Evolutionary conservation across 208 protist genomes (phyloP).

Genomic region (Leishmania martiniquensis): DNA sequence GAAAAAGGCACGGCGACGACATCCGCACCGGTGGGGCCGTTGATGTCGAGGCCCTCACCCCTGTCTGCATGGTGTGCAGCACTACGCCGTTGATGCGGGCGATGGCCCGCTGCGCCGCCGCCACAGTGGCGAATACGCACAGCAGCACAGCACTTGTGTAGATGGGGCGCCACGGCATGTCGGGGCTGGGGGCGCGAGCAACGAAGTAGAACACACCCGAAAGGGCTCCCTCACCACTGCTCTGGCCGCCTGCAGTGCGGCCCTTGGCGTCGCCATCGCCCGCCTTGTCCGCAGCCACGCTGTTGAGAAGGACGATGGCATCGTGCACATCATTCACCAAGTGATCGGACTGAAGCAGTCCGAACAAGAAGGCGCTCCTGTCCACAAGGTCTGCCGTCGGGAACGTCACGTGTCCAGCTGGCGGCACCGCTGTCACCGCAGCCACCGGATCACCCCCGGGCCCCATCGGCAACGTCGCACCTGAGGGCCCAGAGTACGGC

Average conservation of each 20-base stretch:
- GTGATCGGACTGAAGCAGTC: slow-evolving; percentile 18
- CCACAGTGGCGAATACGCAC: slow-evolving; percentile 17
- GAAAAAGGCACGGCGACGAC: slow-evolving; percentile 1
- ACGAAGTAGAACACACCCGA: slow-evolving; percentile 27
- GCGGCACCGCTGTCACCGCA: not conserved
- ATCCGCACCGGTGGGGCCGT: not conserved
- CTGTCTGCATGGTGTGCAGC: not conserved
- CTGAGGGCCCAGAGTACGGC: not conserved
- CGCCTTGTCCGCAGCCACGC: not conserved
- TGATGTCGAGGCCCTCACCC: not conserved
- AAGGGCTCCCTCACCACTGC: slow-evolving; percentile 2
- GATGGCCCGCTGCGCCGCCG: slow-evolving; percentile 17
- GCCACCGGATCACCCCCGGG: not conserved
- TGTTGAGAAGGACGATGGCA: slow-evolving; percentile 19
- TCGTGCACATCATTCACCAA: slow-evolving; percentile 29
- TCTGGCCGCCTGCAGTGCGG: not conserved
- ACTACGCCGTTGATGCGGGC: not conserved
- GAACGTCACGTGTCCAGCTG: slow-evolving; percentile 1
- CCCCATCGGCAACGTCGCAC: not conserved
- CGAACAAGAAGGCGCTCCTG: slow-evolving; percentile 30
- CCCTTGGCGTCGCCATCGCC: not conserved
- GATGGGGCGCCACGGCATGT: slow-evolving; percentile 35
- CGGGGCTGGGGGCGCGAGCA: slow-evolving; percentile 8
- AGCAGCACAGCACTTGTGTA: slow-evolving; percentile 21
- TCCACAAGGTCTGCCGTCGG: slow-evolving; percentile 5